Conservation (phyloP, 345 rosid genomes). For the Pelargonium nanum region DNA sequence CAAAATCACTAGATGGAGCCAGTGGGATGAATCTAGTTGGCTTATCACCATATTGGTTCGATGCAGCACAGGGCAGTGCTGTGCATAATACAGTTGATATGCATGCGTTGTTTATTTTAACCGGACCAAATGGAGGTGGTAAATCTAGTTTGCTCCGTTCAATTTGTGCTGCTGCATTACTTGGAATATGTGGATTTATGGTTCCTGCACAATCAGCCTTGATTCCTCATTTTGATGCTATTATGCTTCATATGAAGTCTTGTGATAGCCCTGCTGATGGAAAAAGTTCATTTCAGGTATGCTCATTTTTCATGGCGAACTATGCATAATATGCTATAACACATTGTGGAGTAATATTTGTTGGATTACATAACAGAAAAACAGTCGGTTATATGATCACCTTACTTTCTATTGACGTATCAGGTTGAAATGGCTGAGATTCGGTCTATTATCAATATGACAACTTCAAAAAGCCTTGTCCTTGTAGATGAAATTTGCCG, state of each 20-base stretch:
- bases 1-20: conserved; percentile 23
- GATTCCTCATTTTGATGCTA: conserved; percentile 79
- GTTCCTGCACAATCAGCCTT: conserved; percentile 83
- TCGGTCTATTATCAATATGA: conserved; percentile 56
- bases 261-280: conserved; percentile 96
- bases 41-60: conserved; percentile 90
- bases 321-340: neutral
- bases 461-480: conserved; percentile 80
- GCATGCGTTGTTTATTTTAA: conserved; percentile 71
- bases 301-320: neutral
- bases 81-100: conserved; percentile 74
- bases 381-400: neutral
- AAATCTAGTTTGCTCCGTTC: conserved; percentile 98
- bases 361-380: no score
- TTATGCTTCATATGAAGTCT: conserved; percentile 98
- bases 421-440: conserved; percentile 98
- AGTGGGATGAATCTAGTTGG: conserved; percentile 56
- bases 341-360: no score
- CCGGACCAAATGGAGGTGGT: conserved; percentile 99
- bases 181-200: conserved; percentile 90
- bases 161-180: conserved; percentile 80
- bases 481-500: conserved; percentile 92
- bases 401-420: conserved; percentile 7
- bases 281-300: conserved; percentile 95
- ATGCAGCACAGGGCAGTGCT: conserved; percentile 72